A percentile compares a stretch with the other conserved stretches of the same genome.
Conservation (phyloP, 2,329 filamentous ascomycete species). For the Fusarium torreyae region DNA sequence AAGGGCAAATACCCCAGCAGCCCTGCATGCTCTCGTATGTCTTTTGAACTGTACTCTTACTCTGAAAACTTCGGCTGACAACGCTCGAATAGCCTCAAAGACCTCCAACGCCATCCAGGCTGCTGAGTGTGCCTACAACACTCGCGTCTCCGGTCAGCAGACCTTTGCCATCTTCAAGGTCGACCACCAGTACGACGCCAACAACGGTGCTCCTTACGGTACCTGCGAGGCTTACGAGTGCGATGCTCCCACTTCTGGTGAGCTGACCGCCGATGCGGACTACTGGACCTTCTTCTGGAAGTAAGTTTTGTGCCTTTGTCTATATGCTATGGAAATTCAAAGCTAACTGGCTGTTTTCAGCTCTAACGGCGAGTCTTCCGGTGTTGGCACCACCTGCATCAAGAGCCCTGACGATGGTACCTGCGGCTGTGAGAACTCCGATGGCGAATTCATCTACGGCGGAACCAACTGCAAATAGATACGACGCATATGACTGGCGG, state of each 20-base stretch:
- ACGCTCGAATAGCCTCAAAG: conserved; percentile 33
- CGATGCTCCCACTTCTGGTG: conserved; percentile 30
- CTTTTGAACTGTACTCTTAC: background rate
- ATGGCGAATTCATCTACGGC: conserved; percentile 40
- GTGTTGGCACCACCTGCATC: conserved; percentile 47
- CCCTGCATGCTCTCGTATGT: conserved; percentile 42
- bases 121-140: conserved; percentile 48
- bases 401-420: conserved; percentile 43
- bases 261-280: conserved; percentile 35
- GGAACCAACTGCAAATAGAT: conserved; percentile 39
- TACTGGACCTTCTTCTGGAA: conserved; percentile 50
- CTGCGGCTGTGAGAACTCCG: conserved; percentile 48
- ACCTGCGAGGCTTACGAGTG: conserved; percentile 45
- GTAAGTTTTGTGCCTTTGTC: conserved; percentile 10
- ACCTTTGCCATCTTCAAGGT: conserved; percentile 47
- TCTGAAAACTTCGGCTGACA: background rate
- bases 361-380: conserved; percentile 39
- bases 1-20: conserved; percentile 45
- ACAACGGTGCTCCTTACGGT: conserved; percentile 47
- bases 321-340: background rate
- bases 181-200: conserved; percentile 46
- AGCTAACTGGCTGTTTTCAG: conserved; percentile 20
- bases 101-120: conserved; percentile 46
- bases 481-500: too few species aligned
- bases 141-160: conserved; percentile 45